Conservation (phyloP, 2,329 filamentous ascomycete genomes). For the Biscogniauxia mediterranea region DNA sequence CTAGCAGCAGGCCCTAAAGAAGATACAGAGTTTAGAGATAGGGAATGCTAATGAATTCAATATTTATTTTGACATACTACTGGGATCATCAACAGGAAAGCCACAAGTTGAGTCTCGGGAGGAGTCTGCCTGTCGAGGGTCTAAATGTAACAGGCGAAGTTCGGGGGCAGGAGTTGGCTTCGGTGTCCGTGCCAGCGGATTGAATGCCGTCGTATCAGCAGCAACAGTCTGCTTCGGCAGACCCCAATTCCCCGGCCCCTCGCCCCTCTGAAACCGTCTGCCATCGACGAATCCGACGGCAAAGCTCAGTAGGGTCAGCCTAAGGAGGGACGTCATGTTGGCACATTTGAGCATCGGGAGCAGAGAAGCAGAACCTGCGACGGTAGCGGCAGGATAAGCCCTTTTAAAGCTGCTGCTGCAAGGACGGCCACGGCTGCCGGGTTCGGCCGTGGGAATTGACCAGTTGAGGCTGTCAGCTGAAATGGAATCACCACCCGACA, state of each 20-base stretch:
- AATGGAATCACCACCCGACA: constrained; percentile 21
- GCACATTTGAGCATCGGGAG: constrained; percentile 24
- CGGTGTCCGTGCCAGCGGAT: constrained; percentile 27
- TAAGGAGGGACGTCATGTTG: constrained; percentile 30
- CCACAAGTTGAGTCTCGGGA: constrained; percentile 24
- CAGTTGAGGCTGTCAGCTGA: constrained; percentile 27
- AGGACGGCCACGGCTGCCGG: constrained; percentile 17
- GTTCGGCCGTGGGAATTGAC: constrained; percentile 18
- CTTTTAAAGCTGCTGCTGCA: background rate
- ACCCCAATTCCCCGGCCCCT: constrained; percentile 27
- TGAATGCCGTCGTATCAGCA: constrained; percentile 14
- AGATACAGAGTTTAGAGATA: constrained; percentile 8
- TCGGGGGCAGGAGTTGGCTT: constrained; percentile 31
- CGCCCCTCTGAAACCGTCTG: constrained; percentile 20
- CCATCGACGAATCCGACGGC: constrained; percentile 26
- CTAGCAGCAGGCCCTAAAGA: constrained; percentile 24
- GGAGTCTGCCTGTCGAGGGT: constrained; percentile 26
- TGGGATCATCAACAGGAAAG: constrained; percentile 21
- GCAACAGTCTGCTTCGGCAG: constrained; percentile 24
- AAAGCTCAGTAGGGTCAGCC: constrained; percentile 30
- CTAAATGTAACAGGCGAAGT: constrained; percentile 19
- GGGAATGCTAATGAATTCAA: background rate
- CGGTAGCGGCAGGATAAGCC: constrained; percentile 1
- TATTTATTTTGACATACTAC: constrained; percentile 22
- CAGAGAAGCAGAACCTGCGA: constrained; percentile 5